Base-by-base conservation (phyloP, 768 basidiomycete species). In the Mycena vulgaris region DNA sequence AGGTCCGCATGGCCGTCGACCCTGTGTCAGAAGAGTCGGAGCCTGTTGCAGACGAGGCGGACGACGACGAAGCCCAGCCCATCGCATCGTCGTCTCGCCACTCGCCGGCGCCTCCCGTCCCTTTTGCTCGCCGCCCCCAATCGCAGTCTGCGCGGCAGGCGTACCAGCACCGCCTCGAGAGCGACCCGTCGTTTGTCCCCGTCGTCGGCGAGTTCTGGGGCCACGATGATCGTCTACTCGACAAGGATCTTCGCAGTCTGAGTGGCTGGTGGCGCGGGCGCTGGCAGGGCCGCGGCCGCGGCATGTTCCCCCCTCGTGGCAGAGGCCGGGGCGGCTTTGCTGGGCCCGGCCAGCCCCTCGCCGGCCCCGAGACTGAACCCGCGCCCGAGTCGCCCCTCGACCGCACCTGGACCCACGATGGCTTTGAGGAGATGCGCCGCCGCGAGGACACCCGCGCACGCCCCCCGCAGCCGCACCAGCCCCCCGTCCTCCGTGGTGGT, bases 121-220 rank as follows among this genome's bases (percentile, higher is more conserved):
- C 58, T 70, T 8, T 72, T 73, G 27, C 66, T 78, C 57, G 76
- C 56, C 87, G 86, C 19, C 81, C 83, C 25, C 74, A 84, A 3
- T 88, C 88, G 5, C 90, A 89, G 66, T 86, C 89, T 27, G 94
- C 91, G 42, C 93, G 96, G 55, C 94, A 96, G 78, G 93, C 90
- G 23, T 97, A 98, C 80, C 92, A 95, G 71, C 88, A 94, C 71
- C 90, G 92, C 33, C 84, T 97, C 28, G 92, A 95, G 66, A 84
- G 81, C 14, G 96, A 98, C 78, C 96, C 96, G 2, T 94, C 95
- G 2, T 96, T 92, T 78, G 93, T 95, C 31, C 96, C 96, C 27
- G 93, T 91, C 28, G 93, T 97, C 27, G 96, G 96, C 63, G 92
- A 92, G 70, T 98, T 98, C 77, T 98, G 95, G 95, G 92, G 94